Percentiles rank a stretch among this genome's conserved stretches.
Conservation (phyloP, 202 grass and related monocot species). For the Schoenoplectus tabernaemontani region DNA sequence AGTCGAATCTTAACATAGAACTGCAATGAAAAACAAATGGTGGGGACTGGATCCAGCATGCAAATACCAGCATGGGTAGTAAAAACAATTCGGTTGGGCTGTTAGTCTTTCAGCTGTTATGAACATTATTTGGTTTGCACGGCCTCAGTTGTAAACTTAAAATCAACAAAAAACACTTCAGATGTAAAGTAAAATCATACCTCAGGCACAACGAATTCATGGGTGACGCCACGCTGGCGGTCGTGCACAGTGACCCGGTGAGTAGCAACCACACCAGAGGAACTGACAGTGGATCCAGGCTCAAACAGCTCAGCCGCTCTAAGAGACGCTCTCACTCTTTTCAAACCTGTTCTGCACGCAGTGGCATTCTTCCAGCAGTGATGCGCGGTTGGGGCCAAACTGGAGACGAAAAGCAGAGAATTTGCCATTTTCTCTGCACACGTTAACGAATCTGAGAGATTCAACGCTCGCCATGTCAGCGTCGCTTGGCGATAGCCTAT, state of each 20-base stretch:
- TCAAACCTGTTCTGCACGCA: neutral
- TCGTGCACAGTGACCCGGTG: conserved; percentile 93
- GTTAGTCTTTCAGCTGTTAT: neutral
- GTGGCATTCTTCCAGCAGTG: neutral
- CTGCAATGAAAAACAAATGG: neutral
- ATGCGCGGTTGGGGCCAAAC: neutral
- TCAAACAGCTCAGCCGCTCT: conserved; percentile 35
- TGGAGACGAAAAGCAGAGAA: conserved; percentile 15
- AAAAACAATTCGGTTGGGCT: neutral
- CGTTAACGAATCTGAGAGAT: neutral
- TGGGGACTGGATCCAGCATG: neutral
- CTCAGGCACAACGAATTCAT: conserved; percentile 90
- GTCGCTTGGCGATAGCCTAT: neutral
- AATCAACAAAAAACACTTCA: neutral
- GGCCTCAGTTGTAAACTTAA: neutral
- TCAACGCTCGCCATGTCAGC: neutral
- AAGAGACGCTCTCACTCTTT: conserved; percentile 30
- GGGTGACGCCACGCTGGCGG: conserved; percentile 59
- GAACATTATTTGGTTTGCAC: neutral
- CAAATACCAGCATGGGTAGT: neutral
- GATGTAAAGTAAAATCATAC: conserved; percentile 15
- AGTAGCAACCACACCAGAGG: conserved; percentile 15
- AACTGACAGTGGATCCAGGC: neutral
- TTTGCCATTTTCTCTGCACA: neutral
- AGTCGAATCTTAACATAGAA: neutral